Evolutionary conservation across 2,329 filamentous ascomycete species (phyloP), one percentile per base, ranked within the genome.

Genomic region (Aspergillus proliferans): DNA sequence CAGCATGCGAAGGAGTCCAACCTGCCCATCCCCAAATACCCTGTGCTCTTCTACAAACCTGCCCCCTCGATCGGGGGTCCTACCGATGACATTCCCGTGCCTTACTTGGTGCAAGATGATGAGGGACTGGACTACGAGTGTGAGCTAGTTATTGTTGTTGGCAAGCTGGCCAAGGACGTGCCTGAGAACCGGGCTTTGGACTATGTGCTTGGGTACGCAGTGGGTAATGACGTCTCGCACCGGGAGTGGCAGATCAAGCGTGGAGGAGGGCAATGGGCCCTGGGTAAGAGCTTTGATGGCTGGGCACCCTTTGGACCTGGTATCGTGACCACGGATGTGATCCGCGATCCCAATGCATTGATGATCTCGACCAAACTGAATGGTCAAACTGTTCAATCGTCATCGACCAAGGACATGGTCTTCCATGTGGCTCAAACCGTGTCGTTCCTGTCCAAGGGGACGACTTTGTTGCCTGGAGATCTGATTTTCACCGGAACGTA

Each of bases 211-310:
- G 87, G 87, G 4, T 91, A 90, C 63, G 76, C 83, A 2, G 79
- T 87, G 30, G 85, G 86, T 47, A 87, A 92, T 67, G 87, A 92
- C 64, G 79, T 92, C n/a, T 88, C 84, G 9, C 86, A 88, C 69
- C 81, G 87, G 38, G 85, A 88, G 55, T 90, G 85, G 84, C 85
- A 88, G 68, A 67, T 87, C 52, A 79, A 83, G 65, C 77, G 75
- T 38, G 84, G 84, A 14, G 83, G 83, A 14, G 78, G 83, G 1
- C 85, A 88, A 68, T 88, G 85, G 84, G 79, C 77, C 1, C 70
- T 87, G 12, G 85, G 85, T 34, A 89, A 89, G 66, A 82, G 84
- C 3, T 88, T 87, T 55, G 85, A 89, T 66, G 83, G 82, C 12
- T 89, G 85, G 83, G 85, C 84, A 4, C 86, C 85, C 0, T 85